Evolutionary conservation across 257 asterid species (phyloP).

Genomic region (Solanum chilense): DNA sequence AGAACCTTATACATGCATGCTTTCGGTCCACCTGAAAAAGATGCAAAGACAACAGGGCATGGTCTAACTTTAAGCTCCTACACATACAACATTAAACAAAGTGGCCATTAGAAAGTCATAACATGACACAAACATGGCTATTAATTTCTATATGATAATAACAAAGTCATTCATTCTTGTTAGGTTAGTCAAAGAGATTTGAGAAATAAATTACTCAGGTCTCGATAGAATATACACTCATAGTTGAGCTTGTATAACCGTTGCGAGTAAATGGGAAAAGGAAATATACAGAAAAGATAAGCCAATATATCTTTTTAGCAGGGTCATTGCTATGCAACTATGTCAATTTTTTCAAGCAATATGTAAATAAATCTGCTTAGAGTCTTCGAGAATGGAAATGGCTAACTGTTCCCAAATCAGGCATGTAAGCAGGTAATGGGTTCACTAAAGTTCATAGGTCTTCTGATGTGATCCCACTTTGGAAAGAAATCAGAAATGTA

Average conservation of each 20-base stretch:
- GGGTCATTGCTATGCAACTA: neutral
- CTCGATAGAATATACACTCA: neutral
- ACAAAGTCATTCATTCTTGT: neutral
- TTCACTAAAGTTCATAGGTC: neutral
- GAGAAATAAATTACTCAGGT: neutral
- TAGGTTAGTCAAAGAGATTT: neutral
- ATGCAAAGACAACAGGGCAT: conserved; percentile 85
- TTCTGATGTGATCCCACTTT: neutral
- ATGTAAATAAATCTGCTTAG: neutral
- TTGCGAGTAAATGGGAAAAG: neutral
- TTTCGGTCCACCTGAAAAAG: conserved; percentile 95
- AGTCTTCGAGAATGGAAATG: neutral
- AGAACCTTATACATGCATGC: conserved; percentile 93
- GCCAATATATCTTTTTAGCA: neutral
- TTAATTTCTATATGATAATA: neutral
- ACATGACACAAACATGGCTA: neutral
- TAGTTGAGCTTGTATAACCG: neutral
- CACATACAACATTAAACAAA: neutral
- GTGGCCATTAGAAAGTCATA: neutral
- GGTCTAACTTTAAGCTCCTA: conserved; percentile 86
- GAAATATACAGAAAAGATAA: neutral
- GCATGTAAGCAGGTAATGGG: neutral
- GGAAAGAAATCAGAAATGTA: neutral
- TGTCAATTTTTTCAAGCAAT: neutral
- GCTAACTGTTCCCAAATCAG: neutral